Base-by-base conservation (phyloP, 495 filamentous ascomycete genomes). In the Evansstolkia leycettana region DNA sequence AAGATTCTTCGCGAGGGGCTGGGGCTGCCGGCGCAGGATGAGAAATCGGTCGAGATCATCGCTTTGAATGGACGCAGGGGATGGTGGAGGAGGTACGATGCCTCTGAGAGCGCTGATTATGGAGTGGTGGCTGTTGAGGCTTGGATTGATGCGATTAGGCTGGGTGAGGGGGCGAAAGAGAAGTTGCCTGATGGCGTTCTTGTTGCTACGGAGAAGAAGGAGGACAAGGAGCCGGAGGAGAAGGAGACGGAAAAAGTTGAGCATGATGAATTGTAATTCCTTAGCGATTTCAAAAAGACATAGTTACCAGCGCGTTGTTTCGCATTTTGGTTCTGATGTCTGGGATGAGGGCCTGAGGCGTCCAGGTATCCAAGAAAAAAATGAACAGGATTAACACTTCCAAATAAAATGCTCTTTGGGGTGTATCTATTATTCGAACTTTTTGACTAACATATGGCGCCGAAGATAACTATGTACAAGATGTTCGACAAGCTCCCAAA, bases 121-220 rank as follows among this genome's bases (percentile, higher is more conserved):
- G 66, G 64, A 8, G 50, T 69, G 19, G 65, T 66, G 20, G 67
- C 68, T 7, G 58, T 96, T 24, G 85, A 93, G 55, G 62, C 65
- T 35, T 96, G 87, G 87, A 69, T 96, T 41, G 90, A 98, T 53
- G 72, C 70, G 2, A 84, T 95, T 43, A 73, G 82, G 16, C 64
- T 98, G 51, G 84, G 87, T 30, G 92, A 94, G 45, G 80, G 81
- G 5, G 54, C 69, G 14, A 94, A 88, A 68, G 70, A 78, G 54
- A 83, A 78, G 62, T 46, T 96, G 27, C 87, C 89, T 3, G 82
- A 80, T 30, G 77, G 72, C 7, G 42, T 94, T 26, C 57, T 94
- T 25, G 69, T 58, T 16, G 32, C 15, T 16, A 15, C 48, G 37
- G 37, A 32, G 5, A 69, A 73, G 45, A 52, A 70, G 43, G 42